Evolutionary conservation across 768 basidiomycete genomes (phyloP).

Genomic region (Cystofilobasidium macerans): DNA sequence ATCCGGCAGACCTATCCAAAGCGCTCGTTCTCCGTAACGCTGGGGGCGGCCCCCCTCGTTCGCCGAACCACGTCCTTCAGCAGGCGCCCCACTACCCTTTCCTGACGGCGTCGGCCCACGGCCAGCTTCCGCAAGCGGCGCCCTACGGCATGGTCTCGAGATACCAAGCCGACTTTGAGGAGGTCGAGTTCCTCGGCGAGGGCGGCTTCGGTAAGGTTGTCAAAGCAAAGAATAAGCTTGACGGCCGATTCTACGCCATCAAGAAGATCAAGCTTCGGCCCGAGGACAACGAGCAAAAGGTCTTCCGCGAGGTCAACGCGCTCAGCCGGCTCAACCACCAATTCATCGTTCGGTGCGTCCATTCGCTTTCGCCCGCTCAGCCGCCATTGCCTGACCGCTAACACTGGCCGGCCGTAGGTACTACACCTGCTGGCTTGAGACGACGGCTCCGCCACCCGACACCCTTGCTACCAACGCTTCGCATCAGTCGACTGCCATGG

Average conservation of each 20-base stretch:
- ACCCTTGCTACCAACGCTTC: background rate
- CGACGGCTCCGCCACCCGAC: background rate
- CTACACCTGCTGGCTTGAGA: constrained; percentile 24
- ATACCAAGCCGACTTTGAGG: constrained; percentile 91
- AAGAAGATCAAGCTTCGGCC: constrained; percentile 79
- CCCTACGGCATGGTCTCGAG: constrained; percentile 44
- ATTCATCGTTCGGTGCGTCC: constrained; percentile 60
- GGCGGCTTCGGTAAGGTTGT: constrained; percentile 90
- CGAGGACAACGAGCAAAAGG: constrained; percentile 68
- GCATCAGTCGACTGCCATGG: constrained; percentile 9
- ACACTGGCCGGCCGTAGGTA: background rate
- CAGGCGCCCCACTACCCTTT: constrained; percentile 12
- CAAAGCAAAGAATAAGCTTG: constrained; percentile 81
- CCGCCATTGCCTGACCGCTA: constrained; percentile 19
- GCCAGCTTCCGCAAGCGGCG: background rate
- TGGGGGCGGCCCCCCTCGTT: background rate
- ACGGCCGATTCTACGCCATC: constrained; percentile 63
- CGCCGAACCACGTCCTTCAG: background rate
- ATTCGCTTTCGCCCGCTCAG: constrained; percentile 40
- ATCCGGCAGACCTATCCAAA: background rate
- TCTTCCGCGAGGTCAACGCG: constrained; percentile 81
- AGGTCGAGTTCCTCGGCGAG: constrained; percentile 74
- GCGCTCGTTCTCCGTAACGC: background rate
- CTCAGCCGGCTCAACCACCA: constrained; percentile 77
- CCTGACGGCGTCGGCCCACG: constrained; percentile 5